A percentile compares a stretch with the other conserved stretches of the same genome.
These are phyloP conservation scores for Aspergillus indologenus DNA, from an alignment of 495 filamentous ascomycete species.

Conservation along the genomic window DNA sequence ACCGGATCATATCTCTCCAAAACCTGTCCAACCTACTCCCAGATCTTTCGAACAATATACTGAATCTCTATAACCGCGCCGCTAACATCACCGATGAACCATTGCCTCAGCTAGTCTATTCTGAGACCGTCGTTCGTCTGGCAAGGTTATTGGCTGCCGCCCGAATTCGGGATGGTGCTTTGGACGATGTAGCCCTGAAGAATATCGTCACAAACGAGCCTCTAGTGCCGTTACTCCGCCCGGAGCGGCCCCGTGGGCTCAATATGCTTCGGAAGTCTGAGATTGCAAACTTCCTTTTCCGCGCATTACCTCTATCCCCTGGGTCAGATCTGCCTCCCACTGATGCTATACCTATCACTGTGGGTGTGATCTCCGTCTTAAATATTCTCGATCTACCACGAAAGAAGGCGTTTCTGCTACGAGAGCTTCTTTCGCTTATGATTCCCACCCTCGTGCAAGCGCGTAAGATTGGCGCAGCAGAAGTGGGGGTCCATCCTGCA, in stretches of 20 bases:
- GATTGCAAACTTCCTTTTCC: constrained; percentile 66
- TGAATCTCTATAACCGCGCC: constrained; percentile 76
- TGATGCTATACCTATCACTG: constrained; percentile 73
- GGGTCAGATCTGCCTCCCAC: constrained; percentile 60
- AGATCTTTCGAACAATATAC: constrained; percentile 75
- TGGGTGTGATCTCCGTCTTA: constrained; percentile 81
- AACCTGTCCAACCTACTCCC: constrained; percentile 63
- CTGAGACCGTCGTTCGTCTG: constrained; percentile 78
- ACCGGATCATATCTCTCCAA: constrained; percentile 55
- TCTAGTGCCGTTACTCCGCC: constrained; percentile 33
- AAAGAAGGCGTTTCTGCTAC: constrained; percentile 83
- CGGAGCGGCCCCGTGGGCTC: constrained; percentile 43
- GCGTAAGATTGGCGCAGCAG: constrained; percentile 85
- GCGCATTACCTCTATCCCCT: constrained; percentile 62
- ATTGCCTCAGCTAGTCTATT: constrained; percentile 74
- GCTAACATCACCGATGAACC: constrained; percentile 74
- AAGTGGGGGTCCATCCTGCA: constrained; percentile 91
- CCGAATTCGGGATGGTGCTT: constrained; percentile 62
- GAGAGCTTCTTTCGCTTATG: constrained; percentile 77
- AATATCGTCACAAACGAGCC: constrained; percentile 62
- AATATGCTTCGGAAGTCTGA: constrained; percentile 54
- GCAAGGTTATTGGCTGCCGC: constrained; percentile 69
- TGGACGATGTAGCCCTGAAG: constrained; percentile 64
- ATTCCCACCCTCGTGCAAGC: constrained; percentile 88
- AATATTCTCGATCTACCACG: constrained; percentile 71